Evolutionary conservation across 2,329 filamentous ascomycete species (phyloP).

Genomic region (Claviceps sp.): DNA sequence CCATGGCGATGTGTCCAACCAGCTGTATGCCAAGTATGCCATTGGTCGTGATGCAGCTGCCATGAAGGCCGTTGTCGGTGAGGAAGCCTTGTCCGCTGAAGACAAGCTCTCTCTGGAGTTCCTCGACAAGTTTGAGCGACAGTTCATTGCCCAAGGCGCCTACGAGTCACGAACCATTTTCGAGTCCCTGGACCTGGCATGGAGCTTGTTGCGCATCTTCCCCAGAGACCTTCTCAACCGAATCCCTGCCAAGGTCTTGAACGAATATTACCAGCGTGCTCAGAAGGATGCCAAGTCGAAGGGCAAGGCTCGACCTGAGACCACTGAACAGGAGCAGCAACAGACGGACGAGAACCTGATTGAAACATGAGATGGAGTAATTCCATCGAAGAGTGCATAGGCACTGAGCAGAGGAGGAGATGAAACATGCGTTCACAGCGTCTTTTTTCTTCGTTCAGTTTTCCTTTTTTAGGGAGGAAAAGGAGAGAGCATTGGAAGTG

Average conservation of each 20-base stretch:
- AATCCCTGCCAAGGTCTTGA: slow-evolving; percentile 69
- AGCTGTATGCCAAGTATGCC: slow-evolving; percentile 98
- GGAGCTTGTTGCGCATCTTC: slow-evolving; percentile 93
- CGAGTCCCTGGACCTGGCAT: slow-evolving; percentile 90
- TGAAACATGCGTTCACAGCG: background rate
- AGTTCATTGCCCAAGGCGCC: slow-evolving; percentile 81
- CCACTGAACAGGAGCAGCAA: slow-evolving; percentile 23
- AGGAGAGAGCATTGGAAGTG: background rate
- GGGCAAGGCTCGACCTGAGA: slow-evolving; percentile 39
- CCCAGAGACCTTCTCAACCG: slow-evolving; percentile 97
- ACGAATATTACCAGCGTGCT: slow-evolving; percentile 68
- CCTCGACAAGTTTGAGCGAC: slow-evolving; percentile 94
- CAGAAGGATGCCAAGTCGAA: slow-evolving; percentile 50
- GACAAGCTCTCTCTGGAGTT: slow-evolving; percentile 98
- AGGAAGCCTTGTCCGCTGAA: slow-evolving; percentile 88
- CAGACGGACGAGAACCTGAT: slow-evolving; percentile 45
- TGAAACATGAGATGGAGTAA: slow-evolving; percentile 31
- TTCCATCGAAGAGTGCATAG: background rate
- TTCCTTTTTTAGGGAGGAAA: background rate
- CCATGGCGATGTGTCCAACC: slow-evolving; percentile 96
- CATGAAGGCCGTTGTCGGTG: slow-evolving; percentile 99
- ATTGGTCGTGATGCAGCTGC: slow-evolving; percentile 95
- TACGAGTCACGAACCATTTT: slow-evolving; percentile 88
- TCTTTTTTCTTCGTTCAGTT: background rate
- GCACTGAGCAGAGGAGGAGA: background rate